These are phyloP conservation scores for Coniochaeta ligniaria DNA, from an alignment of 2,329 filamentous ascomycete species.

Conservation along the genomic window DNA sequence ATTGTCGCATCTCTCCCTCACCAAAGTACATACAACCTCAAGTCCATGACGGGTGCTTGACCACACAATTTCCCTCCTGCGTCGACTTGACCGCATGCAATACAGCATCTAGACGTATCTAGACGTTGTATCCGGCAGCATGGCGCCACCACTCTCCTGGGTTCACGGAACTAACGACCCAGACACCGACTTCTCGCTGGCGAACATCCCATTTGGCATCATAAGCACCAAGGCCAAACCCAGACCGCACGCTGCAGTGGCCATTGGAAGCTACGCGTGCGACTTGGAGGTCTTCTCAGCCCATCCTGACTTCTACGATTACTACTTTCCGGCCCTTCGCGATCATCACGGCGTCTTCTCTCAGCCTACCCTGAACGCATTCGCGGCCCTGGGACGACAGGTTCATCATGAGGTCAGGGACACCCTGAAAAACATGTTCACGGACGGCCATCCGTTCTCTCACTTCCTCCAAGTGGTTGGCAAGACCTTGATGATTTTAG, in stretches of 20 bases:
- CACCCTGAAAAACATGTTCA: constrained; percentile 62
- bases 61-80: not conserved
- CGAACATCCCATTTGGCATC: constrained; percentile 72
- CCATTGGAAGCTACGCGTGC: constrained; percentile 61
- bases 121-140: not conserved
- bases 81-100: not conserved
- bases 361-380: constrained; percentile 38
- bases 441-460: constrained; percentile 49
- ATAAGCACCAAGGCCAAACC: constrained; percentile 45
- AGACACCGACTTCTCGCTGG: constrained; percentile 60
- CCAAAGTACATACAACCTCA: no score
- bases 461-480: constrained; percentile 57
- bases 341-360: constrained; percentile 13
- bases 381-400: constrained; percentile 63
- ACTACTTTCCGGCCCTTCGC: constrained; percentile 12
- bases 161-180: not conserved
- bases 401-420: constrained; percentile 62
- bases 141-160: not conserved
- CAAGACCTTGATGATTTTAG: constrained; percentile 46
- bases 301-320: constrained; percentile 46
- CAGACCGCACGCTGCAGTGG: constrained; percentile 49
- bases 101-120: not conserved
- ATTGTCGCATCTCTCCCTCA: no score
- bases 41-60: no score
- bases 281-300: constrained; percentile 57